A percentile compares a stretch with the other conserved stretches of the same genome.
phyloP scores from a whole-genome alignment of 73 alveolate genomes.

The Breviolum minutum region DNA sequence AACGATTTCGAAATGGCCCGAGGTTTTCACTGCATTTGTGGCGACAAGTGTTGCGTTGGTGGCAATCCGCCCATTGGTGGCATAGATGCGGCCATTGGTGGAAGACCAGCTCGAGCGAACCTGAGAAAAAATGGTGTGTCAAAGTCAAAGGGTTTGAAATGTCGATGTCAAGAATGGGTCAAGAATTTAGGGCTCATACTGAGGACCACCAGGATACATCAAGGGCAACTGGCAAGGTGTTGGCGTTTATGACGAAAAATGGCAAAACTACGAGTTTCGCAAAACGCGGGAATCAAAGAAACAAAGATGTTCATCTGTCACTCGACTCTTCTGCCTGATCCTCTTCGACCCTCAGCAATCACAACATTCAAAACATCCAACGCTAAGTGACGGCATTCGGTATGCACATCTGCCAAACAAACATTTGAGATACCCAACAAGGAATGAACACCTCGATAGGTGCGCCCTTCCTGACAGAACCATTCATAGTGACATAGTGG shows the following conservation, averaged over 20 bases:
- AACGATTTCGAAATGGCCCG: no score
- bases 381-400: no score
- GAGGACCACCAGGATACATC: conserved; percentile 44
- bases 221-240: conserved; percentile 4
- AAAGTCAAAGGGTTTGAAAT: no score
- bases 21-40: background rate
- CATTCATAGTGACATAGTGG: no score
- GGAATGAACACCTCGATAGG: conserved; percentile 1
- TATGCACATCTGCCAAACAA: background rate
- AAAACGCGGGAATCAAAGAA: no score
- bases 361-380: no score
- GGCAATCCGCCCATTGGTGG: conserved; percentile 1
- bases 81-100: conserved; percentile 20
- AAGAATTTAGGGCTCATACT: background rate
- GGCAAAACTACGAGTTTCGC: no score
- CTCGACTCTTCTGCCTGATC: background rate
- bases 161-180: no score
- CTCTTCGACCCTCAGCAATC: background rate
- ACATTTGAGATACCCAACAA: background rate
- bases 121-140: background rate
- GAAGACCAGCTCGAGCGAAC: conserved; percentile 12
- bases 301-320: background rate
- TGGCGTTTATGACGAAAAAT: no score
- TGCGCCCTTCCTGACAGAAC: background rate
- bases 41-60: background rate